Evolutionary conservation across 805 yeast genomes (phyloP).

Genomic region (Hanseniaspora pseudoguilliermondii): DNA sequence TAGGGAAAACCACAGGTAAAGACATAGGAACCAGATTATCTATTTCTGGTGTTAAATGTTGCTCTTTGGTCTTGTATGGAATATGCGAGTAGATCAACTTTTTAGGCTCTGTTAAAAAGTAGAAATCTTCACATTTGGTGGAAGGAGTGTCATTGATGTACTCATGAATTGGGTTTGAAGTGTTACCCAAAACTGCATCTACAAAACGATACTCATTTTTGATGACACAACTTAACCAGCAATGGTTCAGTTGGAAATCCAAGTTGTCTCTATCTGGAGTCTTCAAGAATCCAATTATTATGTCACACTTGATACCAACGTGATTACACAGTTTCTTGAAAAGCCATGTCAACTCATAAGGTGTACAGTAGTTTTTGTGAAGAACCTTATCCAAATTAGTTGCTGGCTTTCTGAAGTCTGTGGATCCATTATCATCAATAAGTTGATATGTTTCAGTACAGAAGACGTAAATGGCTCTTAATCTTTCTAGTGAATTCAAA

Average conservation of each 20-base stretch:
- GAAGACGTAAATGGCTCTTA: constrained; percentile 53
- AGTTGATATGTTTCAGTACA: constrained; percentile 48
- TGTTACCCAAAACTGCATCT: constrained; percentile 58
- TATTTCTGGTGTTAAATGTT: constrained; percentile 75
- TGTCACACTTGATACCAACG: constrained; percentile 58
- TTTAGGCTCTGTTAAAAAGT: constrained; percentile 67
- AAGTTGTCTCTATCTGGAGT: constrained; percentile 49
- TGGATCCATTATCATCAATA: constrained; percentile 28
- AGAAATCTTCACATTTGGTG: constrained; percentile 36
- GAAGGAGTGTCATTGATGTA: constrained; percentile 27
- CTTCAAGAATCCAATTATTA: constrained; percentile 73
- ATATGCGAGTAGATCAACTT: constrained; percentile 72
- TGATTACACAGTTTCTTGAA: constrained; percentile 61
- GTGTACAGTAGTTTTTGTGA: constrained; percentile 39
- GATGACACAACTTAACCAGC: constrained; percentile 72
- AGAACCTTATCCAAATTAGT: constrained; percentile 35
- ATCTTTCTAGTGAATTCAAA: constrained; percentile 40
- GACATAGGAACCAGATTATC: constrained; percentile 66
- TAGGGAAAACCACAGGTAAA: constrained; percentile 78
- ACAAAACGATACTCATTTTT: constrained; percentile 69
- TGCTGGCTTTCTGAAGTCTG: constrained; percentile 28
- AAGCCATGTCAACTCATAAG: constrained; percentile 65
- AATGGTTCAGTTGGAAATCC: constrained; percentile 53
- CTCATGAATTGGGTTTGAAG: constrained; percentile 39
- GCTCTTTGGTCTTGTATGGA: constrained; percentile 66